Conservation (phyloP, 345 rosid species). For the Brassica incana region DNA sequence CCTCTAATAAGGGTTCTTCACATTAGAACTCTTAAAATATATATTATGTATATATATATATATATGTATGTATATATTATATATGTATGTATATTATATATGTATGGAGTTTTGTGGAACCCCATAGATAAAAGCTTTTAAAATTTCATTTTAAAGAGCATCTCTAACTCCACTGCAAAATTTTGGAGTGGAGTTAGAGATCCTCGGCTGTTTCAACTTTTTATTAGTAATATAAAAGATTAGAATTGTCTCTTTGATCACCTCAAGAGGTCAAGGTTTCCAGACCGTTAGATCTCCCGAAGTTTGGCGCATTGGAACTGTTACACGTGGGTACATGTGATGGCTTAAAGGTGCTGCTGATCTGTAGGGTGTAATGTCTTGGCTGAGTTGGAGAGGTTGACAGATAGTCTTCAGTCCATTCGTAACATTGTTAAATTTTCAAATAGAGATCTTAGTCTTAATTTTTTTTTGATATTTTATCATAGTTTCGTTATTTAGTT, state of each 20-base stretch:
- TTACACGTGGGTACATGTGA: not conserved
- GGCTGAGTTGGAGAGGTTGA: constrained; percentile 23
- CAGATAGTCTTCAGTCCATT: constrained; percentile 2
- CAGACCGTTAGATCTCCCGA: constrained; percentile 9
- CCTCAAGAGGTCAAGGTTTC: constrained; percentile 17
- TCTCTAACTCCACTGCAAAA: too few species aligned
- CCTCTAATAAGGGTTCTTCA: too few species aligned
- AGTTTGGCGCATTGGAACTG: not conserved
- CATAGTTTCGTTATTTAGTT: not conserved
- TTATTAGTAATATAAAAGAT: not conserved
- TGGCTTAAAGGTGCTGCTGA: not conserved
- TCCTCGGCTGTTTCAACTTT: not conserved
- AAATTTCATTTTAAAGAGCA: too few species aligned
- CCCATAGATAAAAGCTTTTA: too few species aligned
- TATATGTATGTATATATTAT: too few species aligned
- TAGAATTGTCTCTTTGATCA: constrained; percentile 22
- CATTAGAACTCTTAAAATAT: too few species aligned
- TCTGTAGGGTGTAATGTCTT: constrained; percentile 8
- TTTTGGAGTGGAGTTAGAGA: too few species aligned
- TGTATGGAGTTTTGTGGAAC: not conserved
- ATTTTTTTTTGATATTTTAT: too few species aligned
- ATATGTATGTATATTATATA: too few species aligned
- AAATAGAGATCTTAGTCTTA: not conserved
- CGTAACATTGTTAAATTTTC: not conserved
- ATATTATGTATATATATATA: too few species aligned